Evolutionary conservation across 306 rosid species (phyloP), one percentile per base, ranked within the genome.

Genomic region (Lotus japonicus): DNA sequence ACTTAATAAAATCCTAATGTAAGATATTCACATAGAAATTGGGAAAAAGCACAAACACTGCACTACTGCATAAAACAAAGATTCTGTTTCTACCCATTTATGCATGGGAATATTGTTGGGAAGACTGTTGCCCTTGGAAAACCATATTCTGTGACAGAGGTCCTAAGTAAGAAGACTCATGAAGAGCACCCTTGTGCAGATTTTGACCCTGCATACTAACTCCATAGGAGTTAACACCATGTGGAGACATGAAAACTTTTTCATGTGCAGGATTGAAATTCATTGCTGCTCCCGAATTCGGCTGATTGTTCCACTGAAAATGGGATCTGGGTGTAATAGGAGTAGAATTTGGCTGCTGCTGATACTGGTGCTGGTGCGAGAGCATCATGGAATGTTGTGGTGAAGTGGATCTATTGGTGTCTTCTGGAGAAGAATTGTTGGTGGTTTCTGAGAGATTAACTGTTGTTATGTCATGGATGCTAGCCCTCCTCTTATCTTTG

Each of bases 401-500:
- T 5, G 96, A 78, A 42, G 68, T 58, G 42, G 78, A 71, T 66
- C 42, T 54, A 7, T 43, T 79, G 36, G 71, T 79, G 71, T 79
- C 83, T 43, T 79, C 75, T 53, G 79, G 67, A 70, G 75, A 48
- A 54, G 74, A 66, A 51, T 70, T 83, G 75, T 73, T 79, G 10
- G 65, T 68, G 61, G 78, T 66, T 71, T 94, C 97, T 2, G 72
- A 36, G 60, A 86, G 80, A 77, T 88, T 90, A 49, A 94, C 97
- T 4, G 95, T 95, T 53, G 99, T 95, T 76, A 95, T 95, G 80
- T 95, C 97, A 84, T 95, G 99, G 38, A 95, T 95, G 84, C 99
- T 95, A 5, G 96, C 95, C 66, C 99, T 87, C 45, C 99, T 85
- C 75, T 88, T 95, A 53, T 95, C 99, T 74, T 90, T 95, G 4